These are phyloP conservation scores for Thelonectria rubi DNA, from an alignment of 2,329 filamentous ascomycete genomes.

Conservation along the genomic window DNA sequence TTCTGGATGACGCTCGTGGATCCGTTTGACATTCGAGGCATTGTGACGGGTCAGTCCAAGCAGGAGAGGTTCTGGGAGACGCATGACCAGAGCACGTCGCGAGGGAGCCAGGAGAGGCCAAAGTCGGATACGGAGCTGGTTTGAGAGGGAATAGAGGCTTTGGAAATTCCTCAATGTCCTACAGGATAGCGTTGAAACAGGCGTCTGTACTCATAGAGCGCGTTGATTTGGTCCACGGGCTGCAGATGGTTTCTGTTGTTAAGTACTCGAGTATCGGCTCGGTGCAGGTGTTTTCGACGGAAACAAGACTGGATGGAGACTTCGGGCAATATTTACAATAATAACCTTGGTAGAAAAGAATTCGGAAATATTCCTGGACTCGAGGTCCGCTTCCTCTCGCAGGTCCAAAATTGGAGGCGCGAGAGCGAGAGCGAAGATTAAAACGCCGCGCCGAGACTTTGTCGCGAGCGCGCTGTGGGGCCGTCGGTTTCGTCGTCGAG, in stretches of 20 bases:
- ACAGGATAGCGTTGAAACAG: background rate
- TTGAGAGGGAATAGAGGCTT: background rate
- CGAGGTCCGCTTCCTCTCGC: background rate
- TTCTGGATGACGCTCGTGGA: constrained; percentile 54
- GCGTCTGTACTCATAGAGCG: background rate
- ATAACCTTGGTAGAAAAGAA: background rate
- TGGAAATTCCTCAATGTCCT: background rate
- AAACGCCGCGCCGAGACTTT: background rate
- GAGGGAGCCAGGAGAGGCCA: background rate
- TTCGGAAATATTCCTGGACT: background rate
- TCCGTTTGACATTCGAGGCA: constrained; percentile 51
- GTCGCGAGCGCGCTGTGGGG: background rate
- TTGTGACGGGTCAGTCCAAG: constrained; percentile 46
- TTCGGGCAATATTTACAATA: background rate
- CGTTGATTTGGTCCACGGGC: background rate
- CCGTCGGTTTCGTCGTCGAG: background rate
- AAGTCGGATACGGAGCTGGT: constrained; percentile 21
- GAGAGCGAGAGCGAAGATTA: background rate
- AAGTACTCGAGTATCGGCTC: background rate
- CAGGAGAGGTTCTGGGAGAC: constrained; percentile 50
- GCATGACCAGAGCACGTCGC: constrained; percentile 1
- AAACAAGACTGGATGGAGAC: background rate
- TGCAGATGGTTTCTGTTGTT: background rate
- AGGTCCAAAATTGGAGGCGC: background rate
- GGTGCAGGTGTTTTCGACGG: background rate